phyloP scores from a whole-genome alignment of 345 rosid genomes.

The Pugionium cornutum region DNA sequence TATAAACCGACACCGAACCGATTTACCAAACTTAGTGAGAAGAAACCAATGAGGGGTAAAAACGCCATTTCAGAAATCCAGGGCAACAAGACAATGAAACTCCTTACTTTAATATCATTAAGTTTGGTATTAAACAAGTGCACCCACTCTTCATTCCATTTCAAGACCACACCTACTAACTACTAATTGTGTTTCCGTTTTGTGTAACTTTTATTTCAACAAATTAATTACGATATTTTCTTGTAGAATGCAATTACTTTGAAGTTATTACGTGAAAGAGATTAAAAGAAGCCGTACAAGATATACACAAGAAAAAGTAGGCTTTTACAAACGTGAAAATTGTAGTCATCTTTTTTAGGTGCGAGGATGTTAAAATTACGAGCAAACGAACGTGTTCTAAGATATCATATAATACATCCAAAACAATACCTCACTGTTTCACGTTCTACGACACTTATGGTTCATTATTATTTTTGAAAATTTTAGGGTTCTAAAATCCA shows the following conservation, averaged over 20 bases:
- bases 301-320: constrained; percentile 15
- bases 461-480: constrained; percentile 28
- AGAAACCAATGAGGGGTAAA: not conserved
- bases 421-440: constrained; percentile 30
- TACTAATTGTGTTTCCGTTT: constrained; percentile 26
- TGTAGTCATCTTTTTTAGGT: not conserved
- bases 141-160: constrained; percentile 36
- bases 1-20: constrained; percentile 1
- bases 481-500: constrained; percentile 25
- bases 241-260: not conserved
- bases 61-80: not conserved
- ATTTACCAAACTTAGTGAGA: not conserved
- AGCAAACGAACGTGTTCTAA: too few relatives aligned
- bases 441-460: constrained; percentile 36
- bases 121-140: constrained; percentile 33
- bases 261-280: constrained; percentile 15
- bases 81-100: constrained; percentile 26
- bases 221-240: not conserved
- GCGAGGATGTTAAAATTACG: too few relatives aligned
- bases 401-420: not conserved
- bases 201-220: constrained; percentile 21
- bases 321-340: constrained; percentile 11
- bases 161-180: constrained; percentile 34
- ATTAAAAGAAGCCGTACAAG: constrained; percentile 31
- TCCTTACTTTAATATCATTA: constrained; percentile 18